Base-by-base conservation (phyloP, 2,329 filamentous ascomycete genomes). In the Aspergillus quadricinctus region DNA sequence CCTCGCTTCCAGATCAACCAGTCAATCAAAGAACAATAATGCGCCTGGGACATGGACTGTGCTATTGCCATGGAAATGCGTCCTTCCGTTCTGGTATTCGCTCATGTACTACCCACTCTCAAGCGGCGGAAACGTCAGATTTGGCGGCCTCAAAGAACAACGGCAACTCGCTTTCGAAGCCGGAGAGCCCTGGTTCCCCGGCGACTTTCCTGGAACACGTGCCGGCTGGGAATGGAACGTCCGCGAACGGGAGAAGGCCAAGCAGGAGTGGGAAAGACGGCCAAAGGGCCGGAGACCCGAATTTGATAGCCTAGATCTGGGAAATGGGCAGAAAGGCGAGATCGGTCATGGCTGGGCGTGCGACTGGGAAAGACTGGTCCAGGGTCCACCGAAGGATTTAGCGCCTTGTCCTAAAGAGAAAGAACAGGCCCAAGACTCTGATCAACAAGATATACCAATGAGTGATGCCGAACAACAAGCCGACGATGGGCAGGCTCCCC, bases 61-160 rank as follows among this genome's bases (percentile, higher is more conserved):
- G 1, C 79, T 97, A 25, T 81, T 94, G 3, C 94, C 94, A 0
- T 97, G 93, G 91, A 92, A 90, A 69, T 96, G 90, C 65, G 88
- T 97, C 37, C 79, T 85, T 37, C 85, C 90, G 0, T 80, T 97
- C 31, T 99, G 94, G 94, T 88, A 93, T 65, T 86, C 85, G 49
- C 75, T 97, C 14, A 88, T 96, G 75, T 91, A 91, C 68, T 91
- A 87, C 57, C 90, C 90, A 0, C 79, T 95, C 0, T 88, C 86
- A 0, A 88, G 86, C 1, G 92, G 92, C 7, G 87, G 88, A 0
- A 95, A 91, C 57, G 88, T 90, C 1, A 82, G 88, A 25, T 91
- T 96, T 63, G 93, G 90, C 1, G 93, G 94, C 0, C 67, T 97
- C 31, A 81, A 90, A 48, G 89, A 99, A 72, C 80, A 85, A 51